Conservation (phyloP, 306 rosid genomes). For the Parietaria judaica region DNA sequence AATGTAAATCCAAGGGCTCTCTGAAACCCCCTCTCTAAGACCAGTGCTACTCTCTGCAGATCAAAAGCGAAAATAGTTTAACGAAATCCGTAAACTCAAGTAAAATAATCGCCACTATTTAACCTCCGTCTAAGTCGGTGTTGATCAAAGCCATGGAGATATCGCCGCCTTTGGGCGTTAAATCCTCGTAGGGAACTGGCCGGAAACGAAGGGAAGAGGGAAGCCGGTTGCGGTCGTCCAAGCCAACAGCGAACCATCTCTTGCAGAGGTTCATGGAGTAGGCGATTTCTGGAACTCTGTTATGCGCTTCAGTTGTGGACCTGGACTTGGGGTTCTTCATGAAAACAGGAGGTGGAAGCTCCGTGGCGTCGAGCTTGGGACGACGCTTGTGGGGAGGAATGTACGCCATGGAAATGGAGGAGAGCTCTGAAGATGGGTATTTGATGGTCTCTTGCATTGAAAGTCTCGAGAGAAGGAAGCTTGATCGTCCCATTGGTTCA, state of each 20-base stretch:
- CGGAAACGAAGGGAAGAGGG: conserved; percentile 25
- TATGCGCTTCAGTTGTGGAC: too few relatives aligned
- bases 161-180: conserved; percentile 12
- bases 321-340: too few relatives aligned
- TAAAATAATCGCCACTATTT: not conserved
- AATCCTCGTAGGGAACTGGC: conserved; percentile 12
- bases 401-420: too few relatives aligned
- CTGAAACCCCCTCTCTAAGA: conserved; percentile 5
- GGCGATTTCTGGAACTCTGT: too few relatives aligned
- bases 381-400: too few relatives aligned
- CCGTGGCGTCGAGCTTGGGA: too few relatives aligned
- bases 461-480: too few relatives aligned
- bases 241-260: conserved; percentile 20
- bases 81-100: not conserved
- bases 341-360: too few relatives aligned
- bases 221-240: conserved; percentile 7
- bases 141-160: conserved; percentile 24
- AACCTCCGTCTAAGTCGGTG: conserved; percentile 17
- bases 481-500: too few relatives aligned
- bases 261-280: too few relatives aligned
- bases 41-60: conserved; percentile 6
- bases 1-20: conserved; percentile 23
- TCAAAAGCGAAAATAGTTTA: not conserved
- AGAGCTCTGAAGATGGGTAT: not conserved
- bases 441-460: too few relatives aligned